Base-by-base conservation (phyloP, 2,329 filamentous ascomycete genomes). In the Blastomyces emzantsi region DNA sequence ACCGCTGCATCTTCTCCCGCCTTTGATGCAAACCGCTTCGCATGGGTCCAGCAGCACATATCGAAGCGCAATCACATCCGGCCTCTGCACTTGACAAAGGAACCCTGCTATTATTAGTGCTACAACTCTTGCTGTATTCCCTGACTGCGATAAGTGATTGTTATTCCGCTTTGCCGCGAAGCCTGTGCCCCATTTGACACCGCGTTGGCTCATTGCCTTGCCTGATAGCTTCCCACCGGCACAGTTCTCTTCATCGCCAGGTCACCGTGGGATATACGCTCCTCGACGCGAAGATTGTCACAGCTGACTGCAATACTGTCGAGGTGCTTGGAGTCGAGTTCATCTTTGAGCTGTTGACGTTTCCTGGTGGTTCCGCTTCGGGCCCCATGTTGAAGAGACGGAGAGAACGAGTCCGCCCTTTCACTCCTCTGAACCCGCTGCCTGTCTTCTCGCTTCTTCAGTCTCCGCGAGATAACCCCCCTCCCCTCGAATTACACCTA, bases 301-400 rank as follows among this genome's bases (percentile, higher is more conserved):
- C 45, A 28, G 25, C 47, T 54, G 47, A 28, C 30, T 28, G 54
- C 19, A 52, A 13, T 39, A 59, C 39, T 45, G 17, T 63, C 25
- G 22, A 63, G 39, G 61, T 43, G 54, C 54, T 49, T 58, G 41
- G 54, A 22, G n/a, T 59, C 61, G 33, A 55, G 54, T 33, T 49
- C 15, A 19, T 54, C 33, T 54, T 55, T 45, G 52, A 62, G 9
- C 43, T 49, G 58, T 39, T 51, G 41, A 25, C 58, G 43, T 51
- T 63, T 22, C 25, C 30, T 62, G 60, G 49, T 63, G 62, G 70
- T 70, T 74, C 70, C 69, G 70, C 69, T 68, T 68, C 65, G 74
- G 70, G 69, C 75, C 74, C 76, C 73, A 80, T 80, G 78, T 79
- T 74, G 75, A 79, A 78, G 75, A 79, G 75, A 78, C 77, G 77